Evolutionary conservation across 2,329 filamentous ascomycete genomes (phyloP).

Genomic region (Lachnellula arida): DNA sequence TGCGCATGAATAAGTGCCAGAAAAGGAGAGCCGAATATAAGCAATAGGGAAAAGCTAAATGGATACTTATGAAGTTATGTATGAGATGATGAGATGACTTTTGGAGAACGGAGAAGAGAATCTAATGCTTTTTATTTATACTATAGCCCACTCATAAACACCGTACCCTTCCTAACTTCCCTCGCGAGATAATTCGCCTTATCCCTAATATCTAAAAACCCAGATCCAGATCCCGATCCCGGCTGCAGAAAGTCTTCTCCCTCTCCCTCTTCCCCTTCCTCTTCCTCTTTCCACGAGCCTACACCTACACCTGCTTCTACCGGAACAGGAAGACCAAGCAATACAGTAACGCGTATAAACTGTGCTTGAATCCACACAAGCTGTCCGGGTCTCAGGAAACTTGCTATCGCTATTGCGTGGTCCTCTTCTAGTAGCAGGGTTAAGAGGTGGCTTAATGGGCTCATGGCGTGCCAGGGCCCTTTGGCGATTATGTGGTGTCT

Average conservation of each 20-base stretch:
- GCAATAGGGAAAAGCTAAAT: too few species aligned
- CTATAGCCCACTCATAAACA: neutral
- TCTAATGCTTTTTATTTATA: neutral
- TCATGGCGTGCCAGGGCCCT: neutral
- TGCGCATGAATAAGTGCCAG: too few species aligned
- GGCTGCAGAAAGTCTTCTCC: neutral
- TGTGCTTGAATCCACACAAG: neutral
- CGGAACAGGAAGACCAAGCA: neutral
- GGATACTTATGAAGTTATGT: too few species aligned
- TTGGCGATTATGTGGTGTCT: neutral
- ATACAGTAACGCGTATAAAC: neutral
- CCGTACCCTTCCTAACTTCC: neutral
- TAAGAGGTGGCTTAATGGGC: neutral
- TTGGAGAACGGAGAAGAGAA: too few species aligned
- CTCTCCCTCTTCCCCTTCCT: too few species aligned
- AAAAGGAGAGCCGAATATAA: too few species aligned
- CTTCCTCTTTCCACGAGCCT: neutral
- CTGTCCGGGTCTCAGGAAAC: neutral
- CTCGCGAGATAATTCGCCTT: neutral
- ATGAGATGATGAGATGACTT: too few species aligned
- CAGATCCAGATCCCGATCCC: neutral
- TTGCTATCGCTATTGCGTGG: neutral
- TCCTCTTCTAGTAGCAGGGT: neutral
- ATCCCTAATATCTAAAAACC: neutral
- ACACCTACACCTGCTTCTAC: neutral